These are phyloP conservation scores for Leucosporidium creatinivorum DNA, from an alignment of 768 basidiomycete species.

Conservation along the genomic window DNA sequence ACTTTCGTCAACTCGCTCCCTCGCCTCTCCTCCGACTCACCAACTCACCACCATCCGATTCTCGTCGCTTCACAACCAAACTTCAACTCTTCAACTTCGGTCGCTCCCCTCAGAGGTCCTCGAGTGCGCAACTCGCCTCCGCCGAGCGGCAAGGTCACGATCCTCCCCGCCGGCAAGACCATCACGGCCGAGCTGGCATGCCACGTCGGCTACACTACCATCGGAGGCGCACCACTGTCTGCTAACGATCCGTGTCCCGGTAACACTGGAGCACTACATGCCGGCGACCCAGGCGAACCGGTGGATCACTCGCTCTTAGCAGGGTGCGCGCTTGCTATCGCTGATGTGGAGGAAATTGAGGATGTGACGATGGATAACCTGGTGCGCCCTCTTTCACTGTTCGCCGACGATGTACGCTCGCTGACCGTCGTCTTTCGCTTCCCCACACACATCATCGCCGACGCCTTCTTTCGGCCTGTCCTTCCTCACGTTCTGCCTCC, in stretches of 20 bases:
- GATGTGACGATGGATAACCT: slow-evolving; percentile 37
- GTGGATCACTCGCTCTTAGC: slow-evolving; percentile 1
- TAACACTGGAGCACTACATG: no score
- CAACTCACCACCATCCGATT: no score
- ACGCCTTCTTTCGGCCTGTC: no score
- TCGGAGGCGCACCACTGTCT: slow-evolving; percentile 2
- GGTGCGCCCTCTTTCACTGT: neutral
- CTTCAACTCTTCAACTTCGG: no score
- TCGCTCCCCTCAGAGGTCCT: slow-evolving; percentile 34
- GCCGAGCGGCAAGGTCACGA: slow-evolving; percentile 15
- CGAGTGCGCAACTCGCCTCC: slow-evolving; percentile 11
- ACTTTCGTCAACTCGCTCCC: no score
- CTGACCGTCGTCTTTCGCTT: no score
- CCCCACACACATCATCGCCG: no score
- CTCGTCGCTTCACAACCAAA: no score
- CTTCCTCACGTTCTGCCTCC: no score
- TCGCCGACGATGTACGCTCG: no score
- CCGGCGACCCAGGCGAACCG: no score
- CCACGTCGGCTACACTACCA: slow-evolving; percentile 19
- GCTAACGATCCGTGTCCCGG: neutral
- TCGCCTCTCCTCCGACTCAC: no score
- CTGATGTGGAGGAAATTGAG: neutral
- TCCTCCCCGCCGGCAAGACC: slow-evolving; percentile 28
- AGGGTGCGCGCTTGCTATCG: slow-evolving; percentile 22
- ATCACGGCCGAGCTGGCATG: slow-evolving; percentile 35